phyloP scores from a whole-genome alignment of 768 basidiomycete species.

The Hygrophoropsis aurantiaca region DNA sequence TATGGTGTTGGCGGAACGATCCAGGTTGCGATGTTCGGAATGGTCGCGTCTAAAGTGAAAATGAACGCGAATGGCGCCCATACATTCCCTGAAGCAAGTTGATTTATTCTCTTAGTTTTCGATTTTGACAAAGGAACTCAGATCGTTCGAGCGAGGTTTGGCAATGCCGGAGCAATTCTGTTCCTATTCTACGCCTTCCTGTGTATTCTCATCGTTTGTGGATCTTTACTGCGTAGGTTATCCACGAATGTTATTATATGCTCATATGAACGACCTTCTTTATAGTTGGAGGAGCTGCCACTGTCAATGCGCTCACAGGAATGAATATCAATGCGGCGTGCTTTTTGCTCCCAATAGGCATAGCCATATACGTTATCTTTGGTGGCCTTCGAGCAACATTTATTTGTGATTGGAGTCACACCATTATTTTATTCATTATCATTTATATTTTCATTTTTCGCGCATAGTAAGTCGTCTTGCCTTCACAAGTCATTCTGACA shows the following conservation, averaged over 20 bases:
- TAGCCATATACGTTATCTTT: slow-evolving; percentile 42
- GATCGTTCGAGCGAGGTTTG: slow-evolving; percentile 51
- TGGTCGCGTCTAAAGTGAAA: slow-evolving; percentile 57
- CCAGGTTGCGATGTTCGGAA: slow-evolving; percentile 52
- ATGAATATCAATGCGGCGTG: slow-evolving; percentile 45
- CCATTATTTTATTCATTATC: slow-evolving; percentile 43
- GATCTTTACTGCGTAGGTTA: slow-evolving; percentile 45
- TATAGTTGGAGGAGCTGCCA: slow-evolving; percentile 45
- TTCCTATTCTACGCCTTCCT: slow-evolving; percentile 55
- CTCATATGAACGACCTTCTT: background rate
- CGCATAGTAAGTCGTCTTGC: slow-evolving; percentile 24
- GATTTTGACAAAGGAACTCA: slow-evolving; percentile 9
- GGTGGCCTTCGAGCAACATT: slow-evolving; percentile 47
- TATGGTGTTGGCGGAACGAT: slow-evolving; percentile 53
- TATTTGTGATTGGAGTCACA: slow-evolving; percentile 45
- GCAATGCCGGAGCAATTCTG: slow-evolving; percentile 44
- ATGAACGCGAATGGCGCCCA: slow-evolving; percentile 58
- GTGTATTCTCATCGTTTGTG: slow-evolving; percentile 51
- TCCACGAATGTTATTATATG: background rate
- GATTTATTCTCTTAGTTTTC: background rate
- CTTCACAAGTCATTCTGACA: slow-evolving; percentile 2
- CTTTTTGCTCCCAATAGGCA: slow-evolving; percentile 45
- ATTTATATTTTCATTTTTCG: slow-evolving; percentile 36
- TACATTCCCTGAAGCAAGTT: slow-evolving; percentile 50
- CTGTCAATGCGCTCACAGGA: slow-evolving; percentile 44